Base-by-base conservation (phyloP, 495 filamentous ascomycete species). In the Aspergillus avenaceus region DNA sequence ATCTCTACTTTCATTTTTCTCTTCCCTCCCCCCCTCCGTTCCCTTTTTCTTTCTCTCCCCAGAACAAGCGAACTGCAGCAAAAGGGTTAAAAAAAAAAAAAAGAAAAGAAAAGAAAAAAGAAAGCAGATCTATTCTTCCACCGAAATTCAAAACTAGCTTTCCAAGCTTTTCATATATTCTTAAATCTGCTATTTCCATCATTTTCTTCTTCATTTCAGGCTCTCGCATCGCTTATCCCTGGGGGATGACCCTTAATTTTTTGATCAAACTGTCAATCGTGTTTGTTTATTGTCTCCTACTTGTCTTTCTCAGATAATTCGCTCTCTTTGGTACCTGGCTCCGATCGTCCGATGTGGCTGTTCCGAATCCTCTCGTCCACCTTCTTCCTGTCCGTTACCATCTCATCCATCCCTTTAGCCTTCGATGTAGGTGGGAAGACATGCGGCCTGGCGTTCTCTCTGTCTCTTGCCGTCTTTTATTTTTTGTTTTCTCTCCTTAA, bases 401-500 rank as follows among this genome's bases (percentile, higher is more conserved):
- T 98, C 63, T 83, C 96, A 59, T 93, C 88, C 44, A 88, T 97
- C 66, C 93, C 93, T 50, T 82, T 98, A 47, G 86, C 93, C 54
- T 98, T 97, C 70, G 93, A 98, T 76, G 91, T 98, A 60, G 93
- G 93, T 64, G 93, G 93, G 43, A 84, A 90, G 65, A 89, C 90
- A 53, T 91, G 90, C 66, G 93, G 93, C 55, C 80, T 98, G 57
- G 90, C 89, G 58, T 97, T 89, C 70, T 95, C 90, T 55, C 79
- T 96, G 32, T 82, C 89, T 11, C 79, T 98, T 16, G 86, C 91
- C 28, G 71, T 75, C 53, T 96, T 95, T 74, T 97, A 98, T 73
- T 86, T 95, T 61, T 71, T 91, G 58, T 88, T 93, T 67, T 95
- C 89, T 28, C 72, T 84, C 46, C 76, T 89, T 56, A 87, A 85